Conservation (phyloP, 139 green algal species). For the Tetraselmis striata region DNA sequence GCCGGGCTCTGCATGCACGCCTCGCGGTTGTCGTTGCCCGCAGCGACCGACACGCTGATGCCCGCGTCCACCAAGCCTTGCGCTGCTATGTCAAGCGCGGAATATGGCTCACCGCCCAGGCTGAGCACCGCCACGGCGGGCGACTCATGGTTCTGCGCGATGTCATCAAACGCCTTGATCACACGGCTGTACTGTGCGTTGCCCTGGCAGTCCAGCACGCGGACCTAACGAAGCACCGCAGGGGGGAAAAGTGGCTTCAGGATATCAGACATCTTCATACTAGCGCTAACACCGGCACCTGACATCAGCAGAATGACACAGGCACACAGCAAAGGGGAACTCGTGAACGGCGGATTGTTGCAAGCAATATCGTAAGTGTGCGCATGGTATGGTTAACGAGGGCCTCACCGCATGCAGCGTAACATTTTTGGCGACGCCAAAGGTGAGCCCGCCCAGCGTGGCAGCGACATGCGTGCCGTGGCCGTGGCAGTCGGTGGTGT, state of each 20-base stretch:
- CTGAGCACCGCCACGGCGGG: conserved; percentile 6
- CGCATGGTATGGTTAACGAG: background rate
- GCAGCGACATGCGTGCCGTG: conserved; percentile 61
- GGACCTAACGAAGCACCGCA: conserved; percentile 26
- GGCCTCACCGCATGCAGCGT: conserved; percentile 44
- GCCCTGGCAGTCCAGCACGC: conserved; percentile 51
- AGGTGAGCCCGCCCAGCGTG: conserved; percentile 39
- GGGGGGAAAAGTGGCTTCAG: too few relatives aligned
- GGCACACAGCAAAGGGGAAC: background rate
- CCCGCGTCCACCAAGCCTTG: background rate
- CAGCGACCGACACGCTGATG: conserved; percentile 44
- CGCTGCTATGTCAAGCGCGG: background rate
- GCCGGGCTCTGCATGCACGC: conserved; percentile 48
- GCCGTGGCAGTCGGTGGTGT: conserved; percentile 38
- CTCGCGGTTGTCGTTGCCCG: conserved; percentile 48
- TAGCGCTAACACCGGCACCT: too few relatives aligned
- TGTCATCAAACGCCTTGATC: conserved; percentile 7
- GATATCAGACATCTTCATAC: too few relatives aligned
- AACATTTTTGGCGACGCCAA: conserved; percentile 61
- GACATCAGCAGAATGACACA: background rate
- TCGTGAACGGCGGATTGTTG: conserved; percentile 16
- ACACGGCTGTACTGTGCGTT: conserved; percentile 16
- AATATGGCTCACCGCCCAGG: background rate
- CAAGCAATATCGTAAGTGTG: background rate
- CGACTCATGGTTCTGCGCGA: conserved; percentile 6